phyloP scores from a whole-genome alignment of 169 alveolate species.

The Plasmodium cynomolgi region DNA sequence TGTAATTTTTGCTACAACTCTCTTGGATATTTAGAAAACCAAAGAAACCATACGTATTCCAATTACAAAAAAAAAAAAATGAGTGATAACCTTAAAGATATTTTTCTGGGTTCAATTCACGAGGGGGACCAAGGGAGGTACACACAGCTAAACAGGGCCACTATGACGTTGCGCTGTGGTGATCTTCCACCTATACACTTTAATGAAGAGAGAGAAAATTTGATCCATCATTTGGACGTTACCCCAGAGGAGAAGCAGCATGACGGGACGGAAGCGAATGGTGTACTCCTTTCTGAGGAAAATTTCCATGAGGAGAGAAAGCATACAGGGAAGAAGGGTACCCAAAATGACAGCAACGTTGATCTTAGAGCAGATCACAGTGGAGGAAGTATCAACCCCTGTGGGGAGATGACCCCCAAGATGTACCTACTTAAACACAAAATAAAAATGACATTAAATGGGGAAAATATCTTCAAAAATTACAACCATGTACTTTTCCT shows the following conservation, averaged over 20 bases:
- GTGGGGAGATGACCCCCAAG: neutral
- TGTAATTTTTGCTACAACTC: constrained; percentile 28
- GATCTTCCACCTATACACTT: neutral
- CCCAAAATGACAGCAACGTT: neutral
- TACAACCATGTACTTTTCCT: constrained; percentile 29
- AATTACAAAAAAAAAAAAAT: neutral
- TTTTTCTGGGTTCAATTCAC: neutral
- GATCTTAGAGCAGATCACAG: neutral
- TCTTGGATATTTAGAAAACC: constrained; percentile 46
- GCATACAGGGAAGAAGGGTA: neutral
- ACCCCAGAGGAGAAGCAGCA: neutral
- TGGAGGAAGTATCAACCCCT: neutral
- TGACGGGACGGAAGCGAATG: neutral
- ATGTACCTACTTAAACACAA: constrained; percentile 51
- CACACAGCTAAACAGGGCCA: neutral
- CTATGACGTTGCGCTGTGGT: neutral
- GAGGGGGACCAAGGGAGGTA: neutral
- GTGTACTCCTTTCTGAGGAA: neutral
- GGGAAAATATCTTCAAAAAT: constrained; percentile 39
- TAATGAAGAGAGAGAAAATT: neutral
- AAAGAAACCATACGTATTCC: neutral
- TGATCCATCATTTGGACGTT: neutral
- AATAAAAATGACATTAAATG: constrained; percentile 30
- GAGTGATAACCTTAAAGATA: constrained; percentile 7
- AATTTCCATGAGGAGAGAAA: neutral